These are phyloP conservation scores for Wickerhamomyces sp. DNA, from an alignment of 1,139 yeast species.

Conservation along the genomic window DNA sequence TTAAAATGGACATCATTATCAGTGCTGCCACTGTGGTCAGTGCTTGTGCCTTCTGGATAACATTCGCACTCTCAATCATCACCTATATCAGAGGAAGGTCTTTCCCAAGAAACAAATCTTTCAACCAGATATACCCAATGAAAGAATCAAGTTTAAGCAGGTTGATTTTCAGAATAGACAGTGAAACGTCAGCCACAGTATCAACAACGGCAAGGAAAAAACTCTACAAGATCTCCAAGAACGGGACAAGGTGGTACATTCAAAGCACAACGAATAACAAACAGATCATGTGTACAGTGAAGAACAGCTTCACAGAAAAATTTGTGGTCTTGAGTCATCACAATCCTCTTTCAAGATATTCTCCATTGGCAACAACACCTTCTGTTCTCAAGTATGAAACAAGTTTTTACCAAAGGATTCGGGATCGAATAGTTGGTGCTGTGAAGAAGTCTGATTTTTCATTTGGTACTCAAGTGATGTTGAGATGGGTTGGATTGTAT, in stretches of 20 bases:
- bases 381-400: slow-evolving; percentile 14
- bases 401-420: background rate
- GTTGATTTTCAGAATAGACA: slow-evolving; percentile 3
- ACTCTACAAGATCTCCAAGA: slow-evolving; percentile 1
- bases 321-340: slow-evolving; percentile 13
- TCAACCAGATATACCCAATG: slow-evolving; percentile 12
- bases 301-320: slow-evolving; percentile 12
- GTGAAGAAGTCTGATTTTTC: slow-evolving; percentile 10
- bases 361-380: slow-evolving; percentile 17
- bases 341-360: slow-evolving; percentile 2
- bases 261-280: background rate
- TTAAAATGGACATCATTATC: background rate
- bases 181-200: background rate
- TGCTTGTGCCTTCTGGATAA: background rate
- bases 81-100: background rate
- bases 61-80: background rate
- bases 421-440: background rate
- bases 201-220: background rate
- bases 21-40: background rate
- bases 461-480: slow-evolving; percentile 11
- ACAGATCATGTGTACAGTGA: slow-evolving; percentile 1
- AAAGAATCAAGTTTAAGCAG: slow-evolving; percentile 5
- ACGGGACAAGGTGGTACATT: slow-evolving; percentile 1
- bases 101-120: slow-evolving; percentile 2
- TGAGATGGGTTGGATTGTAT: slow-evolving; percentile 19